Evolutionary conservation across 768 basidiomycete genomes (phyloP).

Genomic region (Sistotremastrum suecicum): DNA sequence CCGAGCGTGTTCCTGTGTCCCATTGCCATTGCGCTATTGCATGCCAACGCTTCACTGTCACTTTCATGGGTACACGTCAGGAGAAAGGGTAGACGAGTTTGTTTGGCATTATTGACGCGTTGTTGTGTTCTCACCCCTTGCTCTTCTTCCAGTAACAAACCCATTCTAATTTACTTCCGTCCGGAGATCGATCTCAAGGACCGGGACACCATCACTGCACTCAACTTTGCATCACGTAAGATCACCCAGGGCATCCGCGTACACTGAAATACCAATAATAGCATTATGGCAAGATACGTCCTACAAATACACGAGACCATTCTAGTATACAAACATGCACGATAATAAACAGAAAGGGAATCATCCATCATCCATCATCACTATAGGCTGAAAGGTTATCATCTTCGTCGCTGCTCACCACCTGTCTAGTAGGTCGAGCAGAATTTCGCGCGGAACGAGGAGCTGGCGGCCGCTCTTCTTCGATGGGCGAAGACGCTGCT

Average conservation of each 20-base stretch:
- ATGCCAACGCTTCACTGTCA: constrained; percentile 73
- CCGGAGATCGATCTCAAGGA: too few species aligned
- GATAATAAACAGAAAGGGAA: constrained; percentile 1
- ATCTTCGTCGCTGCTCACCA: constrained; percentile 53
- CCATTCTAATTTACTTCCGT: too few species aligned
- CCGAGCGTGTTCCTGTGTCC: constrained; percentile 31
- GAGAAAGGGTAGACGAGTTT: neutral
- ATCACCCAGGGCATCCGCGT: too few species aligned
- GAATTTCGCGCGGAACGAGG: constrained; percentile 39
- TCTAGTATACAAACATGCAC: neutral
- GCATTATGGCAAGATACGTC: too few species aligned
- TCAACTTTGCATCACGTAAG: too few species aligned
- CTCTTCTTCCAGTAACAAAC: neutral
- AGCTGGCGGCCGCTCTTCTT: constrained; percentile 52
- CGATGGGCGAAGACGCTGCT: constrained; percentile 40
- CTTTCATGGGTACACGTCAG: constrained; percentile 41
- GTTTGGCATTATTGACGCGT: neutral
- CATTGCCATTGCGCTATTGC: constrained; percentile 85
- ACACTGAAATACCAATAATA: too few species aligned
- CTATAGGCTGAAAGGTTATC: constrained; percentile 54
- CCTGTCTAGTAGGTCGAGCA: constrained; percentile 41
- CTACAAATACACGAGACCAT: too few species aligned
- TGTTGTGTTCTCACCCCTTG: neutral
- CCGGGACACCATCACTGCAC: too few species aligned
- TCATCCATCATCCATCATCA: constrained; percentile 46